A percentile compares a stretch with the other conserved stretches of the same genome.
phyloP scores from a whole-genome alignment of 345 rosid species.

The Passiflora organensis region DNA sequence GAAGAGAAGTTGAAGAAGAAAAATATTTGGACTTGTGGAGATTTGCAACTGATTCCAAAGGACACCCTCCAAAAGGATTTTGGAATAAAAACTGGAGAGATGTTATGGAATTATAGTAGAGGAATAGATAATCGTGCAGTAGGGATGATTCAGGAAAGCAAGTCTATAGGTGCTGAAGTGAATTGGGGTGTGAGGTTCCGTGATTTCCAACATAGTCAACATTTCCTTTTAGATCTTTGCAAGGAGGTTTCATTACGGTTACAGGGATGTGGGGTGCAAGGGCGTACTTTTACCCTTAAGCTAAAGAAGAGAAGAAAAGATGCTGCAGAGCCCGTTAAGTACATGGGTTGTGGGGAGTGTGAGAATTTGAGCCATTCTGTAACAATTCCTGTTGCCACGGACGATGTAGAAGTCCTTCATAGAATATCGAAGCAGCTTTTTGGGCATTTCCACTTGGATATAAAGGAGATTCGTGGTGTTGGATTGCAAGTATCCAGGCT shows the following conservation, averaged over 20 bases:
- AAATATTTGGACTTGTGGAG: conserved; percentile 67
- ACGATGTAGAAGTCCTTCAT: conserved; percentile 66
- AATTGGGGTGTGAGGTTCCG: conserved; percentile 95
- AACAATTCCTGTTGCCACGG: conserved; percentile 81
- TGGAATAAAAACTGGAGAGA: conserved; percentile 90
- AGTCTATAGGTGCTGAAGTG: conserved; percentile 92
- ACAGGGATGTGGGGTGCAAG: conserved; percentile 76
- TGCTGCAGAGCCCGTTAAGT: conserved; percentile 81
- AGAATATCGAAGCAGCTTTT: conserved; percentile 76
- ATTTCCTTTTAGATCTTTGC: conserved; percentile 71
- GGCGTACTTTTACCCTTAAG: conserved; percentile 89
- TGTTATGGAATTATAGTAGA: conserved; percentile 91
- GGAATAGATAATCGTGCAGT: conserved; percentile 79
- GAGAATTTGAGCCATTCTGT: conserved; percentile 81
- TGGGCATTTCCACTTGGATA: conserved; percentile 69
- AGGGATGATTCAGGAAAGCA: conserved; percentile 74
- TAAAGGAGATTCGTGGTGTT: conserved; percentile 79
- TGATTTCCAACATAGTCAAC: conserved; percentile 58
- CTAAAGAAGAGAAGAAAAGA: conserved; percentile 76
- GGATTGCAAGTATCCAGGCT: conserved; percentile 97
- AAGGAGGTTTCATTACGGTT: conserved; percentile 85
- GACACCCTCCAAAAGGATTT: conserved; percentile 75
- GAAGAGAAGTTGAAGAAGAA: conserved; percentile 69
- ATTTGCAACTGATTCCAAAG: conserved; percentile 69
- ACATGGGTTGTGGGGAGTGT: conserved; percentile 87